phyloP scores from a whole-genome alignment of 1,284 basidiomycete genomes.

The Phaffia rhodozyma region DNA sequence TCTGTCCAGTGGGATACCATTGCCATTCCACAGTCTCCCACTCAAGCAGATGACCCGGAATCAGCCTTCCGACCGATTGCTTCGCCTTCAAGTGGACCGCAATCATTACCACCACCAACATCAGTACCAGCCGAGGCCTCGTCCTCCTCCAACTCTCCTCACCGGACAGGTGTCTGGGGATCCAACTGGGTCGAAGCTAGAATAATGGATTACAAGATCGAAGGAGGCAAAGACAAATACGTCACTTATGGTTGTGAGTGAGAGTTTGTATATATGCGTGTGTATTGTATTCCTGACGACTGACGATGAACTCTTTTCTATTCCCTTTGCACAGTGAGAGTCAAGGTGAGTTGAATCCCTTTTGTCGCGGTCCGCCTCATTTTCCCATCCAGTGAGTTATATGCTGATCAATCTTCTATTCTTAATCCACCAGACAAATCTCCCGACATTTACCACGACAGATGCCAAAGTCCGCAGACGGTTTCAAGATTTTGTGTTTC shows the following conservation, averaged over 20 bases:
- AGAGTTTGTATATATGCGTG: neutral
- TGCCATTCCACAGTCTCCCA: neutral
- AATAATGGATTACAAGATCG: conserved; percentile 84
- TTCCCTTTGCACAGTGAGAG: neutral
- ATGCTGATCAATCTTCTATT: neutral
- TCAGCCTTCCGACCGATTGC: neutral
- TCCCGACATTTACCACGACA: conserved; percentile 31
- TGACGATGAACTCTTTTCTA: neutral
- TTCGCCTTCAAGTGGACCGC: neutral
- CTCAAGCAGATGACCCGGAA: neutral
- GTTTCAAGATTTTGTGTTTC: conserved; percentile 95
- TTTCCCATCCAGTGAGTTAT: neutral
- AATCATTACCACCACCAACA: neutral
- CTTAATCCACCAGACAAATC: conserved; percentile 28
- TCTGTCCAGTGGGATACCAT: conserved; percentile 14
- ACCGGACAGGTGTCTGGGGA: conserved; percentile 41
- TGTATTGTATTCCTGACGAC: neutral
- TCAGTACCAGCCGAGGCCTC: neutral
- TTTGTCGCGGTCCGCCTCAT: no score
- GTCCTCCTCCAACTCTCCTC: neutral
- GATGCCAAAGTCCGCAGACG: conserved; percentile 68
- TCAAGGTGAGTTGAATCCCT: neutral
- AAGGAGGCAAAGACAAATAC: conserved; percentile 91
- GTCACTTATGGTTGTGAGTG: conserved; percentile 58
- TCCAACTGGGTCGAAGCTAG: conserved; percentile 72